Percentiles rank a stretch among this genome's conserved stretches.
Conservation (phyloP, 371 early-diverging fungal species). For the Apophysomyces variabilis region DNA sequence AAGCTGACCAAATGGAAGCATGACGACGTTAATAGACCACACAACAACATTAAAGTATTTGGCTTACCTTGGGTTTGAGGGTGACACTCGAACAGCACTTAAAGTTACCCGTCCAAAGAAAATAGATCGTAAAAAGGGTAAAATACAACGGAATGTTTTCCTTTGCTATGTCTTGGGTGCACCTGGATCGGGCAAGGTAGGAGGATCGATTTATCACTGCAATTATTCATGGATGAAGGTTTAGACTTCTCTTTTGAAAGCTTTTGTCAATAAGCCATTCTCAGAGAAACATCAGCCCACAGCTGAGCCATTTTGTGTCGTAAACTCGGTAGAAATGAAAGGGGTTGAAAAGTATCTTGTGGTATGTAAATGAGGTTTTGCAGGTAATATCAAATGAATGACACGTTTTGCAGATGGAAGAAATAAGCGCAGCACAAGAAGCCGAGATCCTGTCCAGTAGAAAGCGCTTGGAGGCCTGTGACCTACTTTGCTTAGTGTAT, state of each 20-base stretch:
- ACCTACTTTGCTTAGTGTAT: slow-evolving; percentile 92
- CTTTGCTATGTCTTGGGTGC: slow-evolving; percentile 95
- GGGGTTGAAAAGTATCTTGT: slow-evolving; percentile 94
- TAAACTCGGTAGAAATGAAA: slow-evolving; percentile 93
- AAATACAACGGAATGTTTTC: slow-evolving; percentile 86
- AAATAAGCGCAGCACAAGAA: slow-evolving; percentile 80
- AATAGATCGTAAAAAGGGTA: slow-evolving; percentile 80
- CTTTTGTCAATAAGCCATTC: slow-evolving; percentile 86
- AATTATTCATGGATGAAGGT: background rate
- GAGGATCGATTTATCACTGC: background rate
- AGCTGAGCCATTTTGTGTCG: slow-evolving; percentile 75
- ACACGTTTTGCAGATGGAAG: slow-evolving; percentile 77
- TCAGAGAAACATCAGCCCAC: slow-evolving; percentile 78
- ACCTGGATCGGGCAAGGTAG: slow-evolving; percentile 90
- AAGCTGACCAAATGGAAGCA: slow-evolving; percentile 53
- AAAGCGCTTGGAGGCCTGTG: slow-evolving; percentile 84
- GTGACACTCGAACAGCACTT: slow-evolving; percentile 76
- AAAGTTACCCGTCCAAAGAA: slow-evolving; percentile 67
- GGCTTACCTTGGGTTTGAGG: slow-evolving; percentile 94
- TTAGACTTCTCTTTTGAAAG: slow-evolving; percentile 81
- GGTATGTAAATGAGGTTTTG: slow-evolving; percentile 44
- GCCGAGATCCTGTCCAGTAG: slow-evolving; percentile 79
- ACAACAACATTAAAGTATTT: slow-evolving; percentile 88
- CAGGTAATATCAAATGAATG: background rate
- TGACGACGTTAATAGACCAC: slow-evolving; percentile 93